Percentiles rank a stretch among this genome's conserved stretches.
phyloP scores from a whole-genome alignment of 306 rosid species.

The Comarum palustre region DNA sequence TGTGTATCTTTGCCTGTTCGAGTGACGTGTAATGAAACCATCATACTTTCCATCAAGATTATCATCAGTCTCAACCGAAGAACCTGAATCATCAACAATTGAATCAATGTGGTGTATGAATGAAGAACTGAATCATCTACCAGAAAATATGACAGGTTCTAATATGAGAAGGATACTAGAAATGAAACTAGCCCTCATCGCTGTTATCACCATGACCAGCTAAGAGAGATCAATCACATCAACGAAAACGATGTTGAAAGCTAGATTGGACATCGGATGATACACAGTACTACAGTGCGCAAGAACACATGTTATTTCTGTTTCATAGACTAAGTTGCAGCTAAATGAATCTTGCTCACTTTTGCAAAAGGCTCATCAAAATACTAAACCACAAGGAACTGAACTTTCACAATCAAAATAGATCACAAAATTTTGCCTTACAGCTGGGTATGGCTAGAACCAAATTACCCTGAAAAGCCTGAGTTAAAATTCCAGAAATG shows the following conservation, averaged over 20 bases:
- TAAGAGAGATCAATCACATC: background rate
- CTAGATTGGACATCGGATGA: background rate
- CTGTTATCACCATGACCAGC: too few relatives aligned
- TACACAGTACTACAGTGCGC: background rate
- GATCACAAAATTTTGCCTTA: background rate
- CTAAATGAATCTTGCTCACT: background rate
- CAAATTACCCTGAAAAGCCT: conserved; percentile 1
- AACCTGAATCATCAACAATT: too few relatives aligned
- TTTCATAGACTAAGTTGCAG: background rate
- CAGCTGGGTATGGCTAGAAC: conserved; percentile 5
- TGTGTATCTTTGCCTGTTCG: too few relatives aligned
- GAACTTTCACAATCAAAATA: background rate
- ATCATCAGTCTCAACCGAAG: too few relatives aligned
- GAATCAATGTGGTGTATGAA: too few relatives aligned
- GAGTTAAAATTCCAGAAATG: conserved; percentile 26
- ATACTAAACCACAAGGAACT: background rate
- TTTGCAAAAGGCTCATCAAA: background rate
- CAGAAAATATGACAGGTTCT: too few relatives aligned
- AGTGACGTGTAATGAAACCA: too few relatives aligned
- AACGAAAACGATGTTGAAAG: background rate
- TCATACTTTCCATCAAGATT: too few relatives aligned
- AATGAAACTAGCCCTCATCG: too few relatives aligned
- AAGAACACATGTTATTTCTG: background rate
- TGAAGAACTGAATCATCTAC: too few relatives aligned
- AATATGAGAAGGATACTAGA: too few relatives aligned